Percentiles rank a stretch among this genome's conserved stretches.
Evolutionary conservation across 495 filamentous ascomycete species (phyloP).

Genomic region (Baudoinia panamericana): DNA sequence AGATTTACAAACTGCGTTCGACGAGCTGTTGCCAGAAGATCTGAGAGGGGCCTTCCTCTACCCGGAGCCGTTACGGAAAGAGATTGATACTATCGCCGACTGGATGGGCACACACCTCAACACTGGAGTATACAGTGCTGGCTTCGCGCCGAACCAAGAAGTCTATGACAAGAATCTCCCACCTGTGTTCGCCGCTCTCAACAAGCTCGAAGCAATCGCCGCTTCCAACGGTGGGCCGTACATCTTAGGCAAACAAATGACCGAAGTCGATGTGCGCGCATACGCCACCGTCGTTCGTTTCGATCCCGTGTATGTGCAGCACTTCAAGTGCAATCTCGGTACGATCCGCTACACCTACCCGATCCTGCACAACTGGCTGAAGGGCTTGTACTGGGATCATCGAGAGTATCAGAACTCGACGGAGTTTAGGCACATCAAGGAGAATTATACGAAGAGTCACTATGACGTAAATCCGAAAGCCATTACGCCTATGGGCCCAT

Average conservation of each 20-base stretch:
- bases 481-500: slow-evolving; percentile 31
- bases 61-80: slow-evolving; percentile 28
- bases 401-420: slow-evolving; percentile 28
- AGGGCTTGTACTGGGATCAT: slow-evolving; percentile 40
- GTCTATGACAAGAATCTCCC: slow-evolving; percentile 35
- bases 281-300: slow-evolving; percentile 39
- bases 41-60: slow-evolving; percentile 33
- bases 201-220: slow-evolving; percentile 38
- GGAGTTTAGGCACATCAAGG: slow-evolving; percentile 41
- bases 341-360: slow-evolving; percentile 43
- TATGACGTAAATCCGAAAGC: slow-evolving; percentile 28
- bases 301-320: slow-evolving; percentile 38
- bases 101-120: slow-evolving; percentile 40
- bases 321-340: slow-evolving; percentile 46
- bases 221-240: slow-evolving; percentile 34
- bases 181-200: slow-evolving; percentile 39
- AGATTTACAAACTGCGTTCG: slow-evolving; percentile 39
- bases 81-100: slow-evolving; percentile 34
- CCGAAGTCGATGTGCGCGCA: slow-evolving; percentile 39
- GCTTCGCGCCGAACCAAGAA: slow-evolving; percentile 38
- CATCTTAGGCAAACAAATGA: slow-evolving; percentile 35
- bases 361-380: slow-evolving; percentile 39
- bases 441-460: slow-evolving; percentile 46
- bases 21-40: slow-evolving; percentile 27
- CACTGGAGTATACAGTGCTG: slow-evolving; percentile 42